Evolutionary conservation across 2,329 filamentous ascomycete species (phyloP).

Genomic region (Arthrobotrys sphaeroides): DNA sequence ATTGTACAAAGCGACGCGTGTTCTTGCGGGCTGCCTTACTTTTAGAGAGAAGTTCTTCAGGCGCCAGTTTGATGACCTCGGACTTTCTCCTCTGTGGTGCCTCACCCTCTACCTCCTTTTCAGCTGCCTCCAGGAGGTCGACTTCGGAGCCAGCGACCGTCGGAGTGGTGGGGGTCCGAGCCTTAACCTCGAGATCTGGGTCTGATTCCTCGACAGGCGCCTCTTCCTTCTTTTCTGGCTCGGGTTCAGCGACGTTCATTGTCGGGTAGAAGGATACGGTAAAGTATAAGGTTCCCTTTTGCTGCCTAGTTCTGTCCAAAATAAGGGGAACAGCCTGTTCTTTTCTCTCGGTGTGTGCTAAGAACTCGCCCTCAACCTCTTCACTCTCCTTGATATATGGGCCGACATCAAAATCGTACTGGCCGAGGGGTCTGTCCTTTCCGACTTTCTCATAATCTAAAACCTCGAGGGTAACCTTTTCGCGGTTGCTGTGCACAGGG

Average conservation of each 20-base stretch:
- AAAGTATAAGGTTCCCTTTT: conserved; percentile 84
- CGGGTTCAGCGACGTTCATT: conserved; percentile 85
- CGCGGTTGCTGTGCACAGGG: conserved; percentile 83
- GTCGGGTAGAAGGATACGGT: conserved; percentile 90
- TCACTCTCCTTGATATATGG: conserved; percentile 83
- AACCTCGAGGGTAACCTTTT: conserved; percentile 87
- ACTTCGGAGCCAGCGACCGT: conserved; percentile 61
- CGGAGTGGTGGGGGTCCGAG: conserved; percentile 55
- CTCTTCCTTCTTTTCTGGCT: conserved; percentile 75
- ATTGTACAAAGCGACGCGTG: conserved; percentile 59
- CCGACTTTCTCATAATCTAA: conserved; percentile 96
- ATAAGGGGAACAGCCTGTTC: conserved; percentile 74
- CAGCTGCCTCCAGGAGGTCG: conserved; percentile 64
- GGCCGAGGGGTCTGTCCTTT: conserved; percentile 86
- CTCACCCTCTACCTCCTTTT: conserved; percentile 60
- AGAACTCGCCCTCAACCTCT: conserved; percentile 74
- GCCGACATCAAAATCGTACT: conserved; percentile 77
- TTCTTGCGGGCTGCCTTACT: conserved; percentile 62
- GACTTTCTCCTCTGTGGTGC: conserved; percentile 65
- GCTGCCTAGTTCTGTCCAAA: conserved; percentile 75
- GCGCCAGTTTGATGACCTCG: conserved; percentile 79
- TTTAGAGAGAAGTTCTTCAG: conserved; percentile 82
- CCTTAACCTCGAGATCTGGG: conserved; percentile 54
- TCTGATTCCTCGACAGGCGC: conserved; percentile 17
- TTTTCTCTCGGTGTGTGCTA: conserved; percentile 79